These are phyloP conservation scores for Ascochyta rabiei DNA, from an alignment of 2,329 filamentous ascomycete species.

Conservation along the genomic window DNA sequence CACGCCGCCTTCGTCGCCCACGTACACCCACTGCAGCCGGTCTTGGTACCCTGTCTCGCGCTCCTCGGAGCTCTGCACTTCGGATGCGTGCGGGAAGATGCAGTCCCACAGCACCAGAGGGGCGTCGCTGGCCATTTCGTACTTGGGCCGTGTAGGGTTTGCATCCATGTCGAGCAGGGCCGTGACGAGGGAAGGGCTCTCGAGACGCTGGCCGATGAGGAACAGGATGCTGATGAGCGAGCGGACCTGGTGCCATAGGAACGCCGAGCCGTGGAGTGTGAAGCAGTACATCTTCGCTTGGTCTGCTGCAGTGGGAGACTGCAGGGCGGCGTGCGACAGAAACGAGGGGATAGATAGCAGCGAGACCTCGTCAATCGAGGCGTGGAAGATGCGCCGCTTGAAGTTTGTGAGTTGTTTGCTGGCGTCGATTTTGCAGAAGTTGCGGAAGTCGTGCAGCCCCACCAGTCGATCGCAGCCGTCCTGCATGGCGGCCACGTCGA, in stretches of 20 bases:
- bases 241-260: conserved; percentile 97
- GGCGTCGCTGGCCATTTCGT: conserved; percentile 87
- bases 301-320: conserved; percentile 10
- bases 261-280: conserved; percentile 85
- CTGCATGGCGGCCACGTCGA: conserved; percentile 87
- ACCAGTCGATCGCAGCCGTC: conserved; percentile 79
- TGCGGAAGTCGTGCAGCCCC: conserved; percentile 91
- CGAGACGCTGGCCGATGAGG: conserved; percentile 85
- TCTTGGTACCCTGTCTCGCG: conserved; percentile 59
- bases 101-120: conserved; percentile 97
- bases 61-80: conserved; percentile 46
- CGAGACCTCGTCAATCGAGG: conserved; percentile 67
- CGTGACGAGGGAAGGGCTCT: conserved; percentile 73
- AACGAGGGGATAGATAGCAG: conserved; percentile 37
- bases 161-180: conserved; percentile 74
- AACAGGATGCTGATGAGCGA: conserved; percentile 95
- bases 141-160: conserved; percentile 79
- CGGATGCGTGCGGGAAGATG: conserved; percentile 69
- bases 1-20: conserved; percentile 67
- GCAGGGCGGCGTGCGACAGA: conserved; percentile 36
- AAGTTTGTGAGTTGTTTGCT: conserved; percentile 90
- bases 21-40: conserved; percentile 77
- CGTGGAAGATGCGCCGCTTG: conserved; percentile 76
- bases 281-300: conserved; percentile 79
- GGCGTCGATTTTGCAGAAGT: conserved; percentile 93